Evolutionary conservation across 2,329 filamentous ascomycete genomes (phyloP).

Genomic region (Penicillium verrucosum): DNA sequence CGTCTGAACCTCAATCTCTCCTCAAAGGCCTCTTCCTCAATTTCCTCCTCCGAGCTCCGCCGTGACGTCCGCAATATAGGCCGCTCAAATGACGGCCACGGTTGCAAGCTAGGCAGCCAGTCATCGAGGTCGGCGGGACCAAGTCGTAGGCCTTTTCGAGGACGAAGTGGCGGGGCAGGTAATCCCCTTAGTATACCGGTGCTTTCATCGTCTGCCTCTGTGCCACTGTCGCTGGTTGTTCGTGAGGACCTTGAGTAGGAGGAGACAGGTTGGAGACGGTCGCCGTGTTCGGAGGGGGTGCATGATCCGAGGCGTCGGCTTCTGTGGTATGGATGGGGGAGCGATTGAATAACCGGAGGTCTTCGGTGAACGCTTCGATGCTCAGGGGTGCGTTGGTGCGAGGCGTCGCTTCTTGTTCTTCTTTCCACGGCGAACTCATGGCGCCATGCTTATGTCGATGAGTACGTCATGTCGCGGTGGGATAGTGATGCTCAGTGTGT

Average conservation of each 20-base stretch:
- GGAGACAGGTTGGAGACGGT: slow-evolving; percentile 29
- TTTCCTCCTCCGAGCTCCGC: slow-evolving; percentile 33
- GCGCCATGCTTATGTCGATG: slow-evolving; percentile 32
- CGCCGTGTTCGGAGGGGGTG: slow-evolving; percentile 39
- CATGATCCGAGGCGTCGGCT: slow-evolving; percentile 57
- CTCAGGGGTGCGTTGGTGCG: slow-evolving; percentile 18
- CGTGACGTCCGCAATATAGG: slow-evolving; percentile 21
- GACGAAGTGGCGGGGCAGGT: slow-evolving; percentile 69
- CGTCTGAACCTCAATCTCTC: slow-evolving; percentile 27
- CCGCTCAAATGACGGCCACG: slow-evolving; percentile 32
- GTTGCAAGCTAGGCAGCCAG: slow-evolving; percentile 31
- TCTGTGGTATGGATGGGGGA: slow-evolving; percentile 66
- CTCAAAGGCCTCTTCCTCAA: slow-evolving; percentile 23
- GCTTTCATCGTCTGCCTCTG: slow-evolving; percentile 92
- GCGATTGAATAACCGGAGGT: slow-evolving; percentile 54
- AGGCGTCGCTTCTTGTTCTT: slow-evolving; percentile 27
- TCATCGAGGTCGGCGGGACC: slow-evolving; percentile 24
- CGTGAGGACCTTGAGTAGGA: slow-evolving; percentile 51
- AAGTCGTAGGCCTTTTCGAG: slow-evolving; percentile 71
- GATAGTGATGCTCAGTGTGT: background rate
- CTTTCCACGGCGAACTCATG: slow-evolving; percentile 33
- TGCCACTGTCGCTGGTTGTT: slow-evolving; percentile 80
- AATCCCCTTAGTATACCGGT: slow-evolving; percentile 71
- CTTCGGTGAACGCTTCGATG: slow-evolving; percentile 20
- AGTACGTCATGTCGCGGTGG: slow-evolving; percentile 29